A percentile compares a stretch with the other conserved stretches of the same genome.
Evolutionary conservation across 768 basidiomycete genomes (phyloP).

Genomic region (Lactarius hatsudake): DNA sequence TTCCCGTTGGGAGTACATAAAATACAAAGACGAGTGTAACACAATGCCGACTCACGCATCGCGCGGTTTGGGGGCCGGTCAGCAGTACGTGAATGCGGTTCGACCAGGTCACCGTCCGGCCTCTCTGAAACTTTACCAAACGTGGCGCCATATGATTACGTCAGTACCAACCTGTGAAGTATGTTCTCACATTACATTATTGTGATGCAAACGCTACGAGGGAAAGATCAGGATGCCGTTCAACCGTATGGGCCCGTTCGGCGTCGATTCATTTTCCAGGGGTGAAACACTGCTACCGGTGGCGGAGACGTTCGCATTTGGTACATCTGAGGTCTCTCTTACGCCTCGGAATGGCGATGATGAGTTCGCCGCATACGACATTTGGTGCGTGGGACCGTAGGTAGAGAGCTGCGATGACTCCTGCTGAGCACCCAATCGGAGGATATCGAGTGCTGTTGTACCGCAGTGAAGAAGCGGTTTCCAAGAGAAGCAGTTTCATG

Average conservation of each 20-base stretch:
- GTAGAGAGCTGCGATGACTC: background rate
- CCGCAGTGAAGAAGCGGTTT: background rate
- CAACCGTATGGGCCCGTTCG: background rate
- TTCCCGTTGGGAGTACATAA: background rate
- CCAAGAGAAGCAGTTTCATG: background rate
- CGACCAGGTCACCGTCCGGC: background rate
- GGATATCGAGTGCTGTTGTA: background rate
- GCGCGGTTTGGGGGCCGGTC: background rate
- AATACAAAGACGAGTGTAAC: background rate
- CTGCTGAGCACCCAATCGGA: background rate
- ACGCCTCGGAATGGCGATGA: background rate
- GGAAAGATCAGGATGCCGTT: background rate
- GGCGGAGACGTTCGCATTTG: background rate
- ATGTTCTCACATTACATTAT: background rate
- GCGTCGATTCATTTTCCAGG: background rate
- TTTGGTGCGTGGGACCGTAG: background rate
- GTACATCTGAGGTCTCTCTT: background rate
- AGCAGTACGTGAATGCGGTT: no score
- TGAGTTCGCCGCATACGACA: background rate
- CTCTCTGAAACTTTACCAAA: background rate
- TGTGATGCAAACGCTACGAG: background rate
- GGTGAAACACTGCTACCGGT: background rate
- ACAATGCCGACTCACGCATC: background rate
- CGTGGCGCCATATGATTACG: background rate
- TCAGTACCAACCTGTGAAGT: background rate